Base-by-base conservation (phyloP, 768 basidiomycete genomes). In the Coprinopsis marcescibilis region DNA sequence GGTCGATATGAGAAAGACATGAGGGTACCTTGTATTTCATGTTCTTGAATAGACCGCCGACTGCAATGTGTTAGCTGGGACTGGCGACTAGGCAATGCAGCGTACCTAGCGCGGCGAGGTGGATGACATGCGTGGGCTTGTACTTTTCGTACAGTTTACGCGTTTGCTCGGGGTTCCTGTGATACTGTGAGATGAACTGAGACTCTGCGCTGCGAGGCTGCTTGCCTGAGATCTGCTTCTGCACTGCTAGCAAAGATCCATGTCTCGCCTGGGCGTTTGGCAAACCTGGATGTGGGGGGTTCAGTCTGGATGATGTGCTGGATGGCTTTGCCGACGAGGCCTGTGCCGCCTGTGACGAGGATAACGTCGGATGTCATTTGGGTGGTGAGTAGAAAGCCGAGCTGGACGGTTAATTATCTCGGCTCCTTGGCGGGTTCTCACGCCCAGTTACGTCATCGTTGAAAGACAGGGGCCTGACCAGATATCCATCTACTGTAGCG, bases 101-200 rank as follows among this genome's bases (percentile, higher is more conserved):
- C 81, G n/a, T 58, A 91, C 89, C 90, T 33, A 91, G 78, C 4
- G 94, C 93, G 27, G 93, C 94, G 37, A 96, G 80, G 69, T 97
- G 95, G 58, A 98, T 96, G 57, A 97, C 91, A 76, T 94, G 86
- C 1, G 90, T 95, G 0, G 95, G 93, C 59, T 89, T 85, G 69
- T 96, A 83, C 67, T 91, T 93, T 56, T 89, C 85, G 54, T 87
- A 96, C 58, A 94, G 64, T 59, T 73, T 73, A 57, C 72, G 68
- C 32, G 91, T 84, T 62, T 83, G 78, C 50, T 68, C 75, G 2
- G 76, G 66, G 62, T 91, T 81, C 57, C 93, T 93, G 55, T n/a
- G n/a, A n/a, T n/a, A n/a, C n/a, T n/a, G n/a, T n/a, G n/a, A n/a
- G n/a, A n/a, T n/a, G n/a, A n/a, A n/a, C n/a, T n/a, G n/a, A n/a